Conservation (phyloP, 2,329 filamentous ascomycete species). For the Trichophyton benhamiae region DNA sequence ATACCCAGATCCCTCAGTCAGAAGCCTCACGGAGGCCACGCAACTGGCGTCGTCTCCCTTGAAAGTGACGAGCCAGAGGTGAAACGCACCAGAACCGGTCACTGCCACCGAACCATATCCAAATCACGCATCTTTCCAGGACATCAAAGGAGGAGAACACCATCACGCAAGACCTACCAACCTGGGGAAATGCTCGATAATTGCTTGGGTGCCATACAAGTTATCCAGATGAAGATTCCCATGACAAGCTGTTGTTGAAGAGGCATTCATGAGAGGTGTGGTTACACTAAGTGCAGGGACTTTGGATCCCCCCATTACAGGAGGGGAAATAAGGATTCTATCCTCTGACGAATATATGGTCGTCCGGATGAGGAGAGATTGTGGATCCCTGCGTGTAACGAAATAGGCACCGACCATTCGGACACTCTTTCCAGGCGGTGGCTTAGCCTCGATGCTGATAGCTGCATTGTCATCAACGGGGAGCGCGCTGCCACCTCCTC, state of each 20-base stretch:
- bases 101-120: background rate
- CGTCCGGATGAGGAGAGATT: background rate
- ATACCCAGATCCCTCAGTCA: too few relatives aligned
- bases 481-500: background rate
- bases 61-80: background rate
- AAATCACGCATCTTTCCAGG: background rate
- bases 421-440: background rate
- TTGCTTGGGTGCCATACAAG: background rate
- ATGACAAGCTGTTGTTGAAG: background rate
- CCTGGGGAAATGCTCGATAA: background rate
- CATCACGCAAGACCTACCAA: background rate
- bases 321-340: background rate
- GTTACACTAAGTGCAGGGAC: background rate
- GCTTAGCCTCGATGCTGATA: background rate
- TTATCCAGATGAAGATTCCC: background rate
- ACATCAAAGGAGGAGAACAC: background rate
- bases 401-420: background rate
- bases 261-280: background rate
- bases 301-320: background rate
- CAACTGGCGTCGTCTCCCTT: background rate
- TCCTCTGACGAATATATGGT: background rate
- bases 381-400: background rate
- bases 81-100: background rate
- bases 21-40: background rate
- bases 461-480: background rate